A percentile compares a stretch with the other conserved stretches of the same genome.
Conservation (phyloP, 495 filamentous ascomycete genomes). For the Barbatosphaeria neglecta region DNA sequence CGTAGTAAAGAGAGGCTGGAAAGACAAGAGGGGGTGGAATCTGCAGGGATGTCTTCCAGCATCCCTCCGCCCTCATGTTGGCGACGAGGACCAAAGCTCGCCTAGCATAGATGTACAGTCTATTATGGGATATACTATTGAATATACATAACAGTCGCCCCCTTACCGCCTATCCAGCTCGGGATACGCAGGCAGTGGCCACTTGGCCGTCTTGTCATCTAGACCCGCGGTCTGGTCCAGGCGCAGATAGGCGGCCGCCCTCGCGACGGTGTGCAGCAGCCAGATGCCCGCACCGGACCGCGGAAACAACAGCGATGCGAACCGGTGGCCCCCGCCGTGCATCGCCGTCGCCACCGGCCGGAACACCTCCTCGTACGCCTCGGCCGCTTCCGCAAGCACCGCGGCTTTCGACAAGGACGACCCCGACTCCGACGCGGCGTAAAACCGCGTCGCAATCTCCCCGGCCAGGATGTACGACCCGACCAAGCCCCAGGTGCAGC, state of each 20-base stretch:
- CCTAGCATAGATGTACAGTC: no score
- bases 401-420: conserved; percentile 1
- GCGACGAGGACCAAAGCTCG: no score
- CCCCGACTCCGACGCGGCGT: conserved; percentile 2
- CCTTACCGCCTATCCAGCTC: conserved; percentile 1
- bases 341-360: conserved; percentile 3
- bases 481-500: conserved; percentile 27
- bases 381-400: conserved; percentile 4
- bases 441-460: conserved; percentile 31
- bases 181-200: conserved; percentile 5
- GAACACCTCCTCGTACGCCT: conserved; percentile 6
- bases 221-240: conserved; percentile 1
- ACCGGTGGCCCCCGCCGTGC: conserved; percentile 1
- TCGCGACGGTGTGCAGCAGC: conserved; percentile 1
- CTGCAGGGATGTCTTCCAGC: no score
- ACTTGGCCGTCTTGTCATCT: neutral
- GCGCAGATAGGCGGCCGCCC: neutral
- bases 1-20: no score
- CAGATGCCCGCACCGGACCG: conserved; percentile 4
- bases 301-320: conserved; percentile 1
- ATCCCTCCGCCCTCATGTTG: no score
- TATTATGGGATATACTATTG: no score
- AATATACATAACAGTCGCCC: no score
- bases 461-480: conserved; percentile 42
- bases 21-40: no score